Base-by-base conservation (phyloP, 2,329 filamentous ascomycete species). In the Didymellaceae sp. region DNA sequence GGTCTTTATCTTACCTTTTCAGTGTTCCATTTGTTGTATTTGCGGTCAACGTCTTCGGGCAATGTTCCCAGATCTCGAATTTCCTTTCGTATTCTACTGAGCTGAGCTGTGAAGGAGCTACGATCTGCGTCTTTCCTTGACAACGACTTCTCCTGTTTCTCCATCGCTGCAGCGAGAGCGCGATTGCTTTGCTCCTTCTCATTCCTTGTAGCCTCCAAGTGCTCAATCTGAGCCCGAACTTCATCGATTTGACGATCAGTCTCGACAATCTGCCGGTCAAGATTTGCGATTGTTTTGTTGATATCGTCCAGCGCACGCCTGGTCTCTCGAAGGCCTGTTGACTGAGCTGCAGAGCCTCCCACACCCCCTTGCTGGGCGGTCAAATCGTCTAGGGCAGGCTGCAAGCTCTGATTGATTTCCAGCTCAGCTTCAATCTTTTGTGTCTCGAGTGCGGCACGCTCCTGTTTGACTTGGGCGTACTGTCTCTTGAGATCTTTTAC, bases 41-140 rank as follows among this genome's bases (percentile, higher is more conserved):
- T 94, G 59, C 89, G 89, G 70, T 96, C 94, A 0, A 93, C 91
- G 65, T 97, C 92, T 55, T 97, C 92, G 0, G 94, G 93, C 13
- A 99, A 81, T 14, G 96, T 92, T 60, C 94, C 94, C 6, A 99
- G 80, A 60, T 96, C 91, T 37, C 93, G 88, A 63, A 99, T 97
- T 57, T 92, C 93, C 67, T 91, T 88, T 54, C 87, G 87, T 56
- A 89, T 90, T 65, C 96, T 91, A 2, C 86, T 84, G 16, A 90
- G 87, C 68, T 91, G 88, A 38, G 87, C 83, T 13, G 85, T 88
- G 55, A 95, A 79, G 3, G 91, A 81, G 10, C 91, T 89, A 71
- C 93, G 94, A 74, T 91, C 91, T 62, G 92, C 89, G 67, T 96
- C 88, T 60, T 87, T 91, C 79, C 93, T 96, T 70, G 97, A 92